Evolutionary conservation across 805 yeast species (phyloP), one percentile per base, ranked within the genome.

Genomic region (Teunomyces atbi): DNA sequence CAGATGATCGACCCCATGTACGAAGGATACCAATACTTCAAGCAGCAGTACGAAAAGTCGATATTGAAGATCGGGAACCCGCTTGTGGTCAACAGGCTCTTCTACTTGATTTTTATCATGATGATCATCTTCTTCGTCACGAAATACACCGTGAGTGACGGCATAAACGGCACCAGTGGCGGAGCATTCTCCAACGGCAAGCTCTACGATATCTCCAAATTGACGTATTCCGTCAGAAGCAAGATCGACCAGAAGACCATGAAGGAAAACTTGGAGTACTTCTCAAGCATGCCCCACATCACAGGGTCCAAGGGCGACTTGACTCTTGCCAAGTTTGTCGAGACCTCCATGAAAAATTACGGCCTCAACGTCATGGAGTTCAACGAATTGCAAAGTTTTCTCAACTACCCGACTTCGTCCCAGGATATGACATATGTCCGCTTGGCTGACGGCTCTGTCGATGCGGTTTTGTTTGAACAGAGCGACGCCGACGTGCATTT

Each of bases 221-320:
- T 91, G 38, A 64, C 74, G 12, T 68, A 69, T 4, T 77, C 77
- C 41, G 70, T 86, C 6, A 62, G 66, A n/a, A 73, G 77, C 37
- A 60, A 52, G 38, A 69, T 88, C 26, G 86, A 82, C 56, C 62
- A 73, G 5, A 74, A 78, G 19, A 63, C 79, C 18, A 71, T 92
- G 63, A 83, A 83, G 56, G 83, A 79, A 39, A 81, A 83, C 51
- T 58, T 86, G 47, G 86, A 86, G 54, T 88, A 87, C 56, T 60
- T 89, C 19, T 82, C 91, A 21, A 78, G 86, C 6, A 81, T 89
- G 82, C 89, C 96, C 2, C 97, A 90, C 61, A 65, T 85, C 52
- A 82, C 97, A 0, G 98, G 98, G 3, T 84, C 97, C 2, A 78
- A 81, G 12, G 98, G 96, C 15, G 97, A 89, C 62, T 64, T 81